Conservation (phyloP, 176 grass and related monocot species). For the Dendrocalamus sinicus region DNA sequence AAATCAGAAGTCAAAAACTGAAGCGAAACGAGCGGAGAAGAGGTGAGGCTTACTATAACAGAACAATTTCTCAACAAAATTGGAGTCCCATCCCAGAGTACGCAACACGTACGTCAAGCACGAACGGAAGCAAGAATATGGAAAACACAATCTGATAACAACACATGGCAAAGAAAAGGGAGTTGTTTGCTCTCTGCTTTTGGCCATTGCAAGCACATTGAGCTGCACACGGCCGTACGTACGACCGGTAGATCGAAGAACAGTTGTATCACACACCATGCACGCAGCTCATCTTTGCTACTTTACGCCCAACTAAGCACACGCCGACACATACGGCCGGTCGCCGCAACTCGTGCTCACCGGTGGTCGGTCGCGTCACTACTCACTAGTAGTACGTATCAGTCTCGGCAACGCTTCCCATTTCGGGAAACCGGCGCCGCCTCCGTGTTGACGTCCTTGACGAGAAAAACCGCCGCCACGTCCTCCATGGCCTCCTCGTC, state of each 20-base stretch:
- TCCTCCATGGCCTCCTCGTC: neutral
- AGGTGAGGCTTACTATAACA: too few species aligned
- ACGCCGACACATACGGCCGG: too few species aligned
- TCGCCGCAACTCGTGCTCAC: too few species aligned
- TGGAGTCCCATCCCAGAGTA: neutral
- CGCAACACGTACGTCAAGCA: neutral
- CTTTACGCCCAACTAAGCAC: too few species aligned
- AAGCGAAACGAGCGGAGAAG: too few species aligned
- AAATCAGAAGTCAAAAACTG: too few species aligned
- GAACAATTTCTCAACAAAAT: neutral
- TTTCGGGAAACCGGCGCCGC: neutral
- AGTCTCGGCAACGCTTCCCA: neutral
- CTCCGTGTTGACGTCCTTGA: neutral
- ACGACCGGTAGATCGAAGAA: too few species aligned
- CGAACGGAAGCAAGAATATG: neutral
- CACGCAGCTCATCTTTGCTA: too few species aligned
- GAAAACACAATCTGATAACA: neutral
- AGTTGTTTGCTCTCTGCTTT: neutral
- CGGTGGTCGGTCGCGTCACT: too few species aligned
- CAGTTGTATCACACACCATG: too few species aligned
- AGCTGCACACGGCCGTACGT: too few species aligned
- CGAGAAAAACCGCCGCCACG: neutral
- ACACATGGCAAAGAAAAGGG: neutral
- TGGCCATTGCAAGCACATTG: too few species aligned
- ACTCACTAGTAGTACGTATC: neutral